Percentiles rank a stretch among this genome's conserved stretches.
Conservation (phyloP, 78 protist genomes). For the Dictyostelium capitatum region DNA sequence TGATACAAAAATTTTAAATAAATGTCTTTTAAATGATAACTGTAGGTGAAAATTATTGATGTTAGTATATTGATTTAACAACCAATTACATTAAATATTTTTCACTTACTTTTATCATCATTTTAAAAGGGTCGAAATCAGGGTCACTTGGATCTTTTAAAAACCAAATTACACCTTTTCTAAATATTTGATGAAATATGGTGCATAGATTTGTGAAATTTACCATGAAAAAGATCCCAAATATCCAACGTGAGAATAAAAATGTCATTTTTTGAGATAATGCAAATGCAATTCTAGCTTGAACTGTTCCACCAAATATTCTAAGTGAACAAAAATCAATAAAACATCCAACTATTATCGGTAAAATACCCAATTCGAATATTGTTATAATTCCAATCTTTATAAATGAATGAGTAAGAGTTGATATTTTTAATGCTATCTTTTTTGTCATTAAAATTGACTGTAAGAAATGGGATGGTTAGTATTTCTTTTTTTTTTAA, state of each 20-base stretch:
- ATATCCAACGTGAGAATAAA: slow-evolving; percentile 49
- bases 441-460: slow-evolving; percentile 30
- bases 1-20: background rate
- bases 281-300: background rate
- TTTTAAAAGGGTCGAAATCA: slow-evolving; percentile 19
- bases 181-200: slow-evolving; percentile 33
- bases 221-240: slow-evolving; percentile 44
- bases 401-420: slow-evolving; percentile 51
- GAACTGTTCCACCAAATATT: slow-evolving; percentile 47
- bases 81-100: background rate
- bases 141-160: slow-evolving; percentile 43
- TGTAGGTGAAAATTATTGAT: background rate
- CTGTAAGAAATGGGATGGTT: background rate
- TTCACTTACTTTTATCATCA: slow-evolving; percentile 12
- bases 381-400: slow-evolving; percentile 22
- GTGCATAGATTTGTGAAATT: background rate
- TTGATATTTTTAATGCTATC: slow-evolving; percentile 10
- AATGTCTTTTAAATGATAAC: slow-evolving; percentile 18
- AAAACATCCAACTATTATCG: slow-evolving; percentile 35
- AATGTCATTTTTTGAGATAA: slow-evolving; percentile 21
- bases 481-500: background rate
- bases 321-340: slow-evolving; percentile 40
- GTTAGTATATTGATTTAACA: background rate
- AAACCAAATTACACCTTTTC: slow-evolving; percentile 46
- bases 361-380: slow-evolving; percentile 22